Conservation (phyloP, 225 moss, liverwort and hornwort genomes). For the Thuidium tamariscinum region DNA sequence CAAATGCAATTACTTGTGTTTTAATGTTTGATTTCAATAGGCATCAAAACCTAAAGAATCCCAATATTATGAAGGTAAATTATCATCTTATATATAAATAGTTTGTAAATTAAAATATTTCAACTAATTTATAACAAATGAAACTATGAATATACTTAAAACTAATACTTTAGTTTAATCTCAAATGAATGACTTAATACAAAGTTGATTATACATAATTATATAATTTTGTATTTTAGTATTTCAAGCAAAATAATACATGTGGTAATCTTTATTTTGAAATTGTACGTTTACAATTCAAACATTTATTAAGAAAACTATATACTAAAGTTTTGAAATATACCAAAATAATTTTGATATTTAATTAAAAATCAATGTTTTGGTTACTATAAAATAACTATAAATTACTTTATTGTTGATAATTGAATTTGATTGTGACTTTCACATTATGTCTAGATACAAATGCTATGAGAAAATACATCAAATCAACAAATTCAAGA, state of each 20-base stretch:
- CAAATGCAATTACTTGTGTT: neutral
- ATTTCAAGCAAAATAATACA: neutral
- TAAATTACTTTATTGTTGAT: neutral
- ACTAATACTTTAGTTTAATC: neutral
- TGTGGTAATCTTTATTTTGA: fast-evolving
- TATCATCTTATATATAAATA: neutral
- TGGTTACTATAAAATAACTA: neutral
- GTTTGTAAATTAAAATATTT: neutral
- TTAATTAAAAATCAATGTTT: too few relatives aligned
- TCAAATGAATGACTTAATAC: neutral
- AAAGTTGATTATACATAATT: fast-evolving
- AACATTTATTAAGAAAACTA: neutral
- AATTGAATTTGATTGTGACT: neutral
- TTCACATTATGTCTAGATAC: neutral
- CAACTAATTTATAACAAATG: neutral
- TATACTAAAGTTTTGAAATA: neutral
- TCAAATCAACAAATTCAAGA: neutral
- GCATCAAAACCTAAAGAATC: neutral
- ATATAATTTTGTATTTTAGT: neutral
- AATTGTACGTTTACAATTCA: neutral
- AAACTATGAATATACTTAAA: neutral
- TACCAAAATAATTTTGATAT: neutral
- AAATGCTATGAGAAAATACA: neutral
- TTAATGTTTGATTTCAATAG: neutral
- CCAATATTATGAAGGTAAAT: neutral